phyloP scores from a whole-genome alignment of 805 yeast genomes.

The Blastobotrys chiropterorum region DNA sequence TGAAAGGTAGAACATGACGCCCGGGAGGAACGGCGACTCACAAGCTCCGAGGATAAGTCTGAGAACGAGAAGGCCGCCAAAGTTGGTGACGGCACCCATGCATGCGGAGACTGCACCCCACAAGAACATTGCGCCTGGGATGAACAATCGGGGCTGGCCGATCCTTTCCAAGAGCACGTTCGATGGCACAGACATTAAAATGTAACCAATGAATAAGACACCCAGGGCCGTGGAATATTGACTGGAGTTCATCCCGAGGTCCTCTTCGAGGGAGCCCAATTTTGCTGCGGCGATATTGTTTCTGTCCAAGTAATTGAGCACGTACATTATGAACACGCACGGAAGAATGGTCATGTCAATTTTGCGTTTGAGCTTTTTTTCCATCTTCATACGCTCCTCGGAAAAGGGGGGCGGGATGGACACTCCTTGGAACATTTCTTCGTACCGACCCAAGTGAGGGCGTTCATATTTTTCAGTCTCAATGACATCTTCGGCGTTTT shows the following conservation, averaged over 20 bases:
- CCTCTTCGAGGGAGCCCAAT: constrained; percentile 30
- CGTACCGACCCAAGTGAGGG: constrained; percentile 13
- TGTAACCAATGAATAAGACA: constrained; percentile 37
- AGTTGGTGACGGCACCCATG: constrained; percentile 42
- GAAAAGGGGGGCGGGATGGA: constrained; percentile 20
- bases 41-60: constrained; percentile 43
- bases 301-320: constrained; percentile 31
- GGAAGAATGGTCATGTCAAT: constrained; percentile 39
- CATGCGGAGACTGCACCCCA: constrained; percentile 48
- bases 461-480: constrained; percentile 4
- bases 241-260: constrained; percentile 32
- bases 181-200: constrained; percentile 29
- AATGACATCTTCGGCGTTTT: constrained; percentile 4
- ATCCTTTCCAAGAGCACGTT: constrained; percentile 27
- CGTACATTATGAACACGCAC: constrained; percentile 26
- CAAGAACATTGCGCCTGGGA: constrained; percentile 40
- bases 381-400: constrained; percentile 37
- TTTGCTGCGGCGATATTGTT: constrained; percentile 34
- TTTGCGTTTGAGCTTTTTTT: constrained; percentile 40
- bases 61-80: constrained; percentile 39
- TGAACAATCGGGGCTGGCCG: constrained; percentile 42
- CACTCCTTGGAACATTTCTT: constrained; percentile 19
- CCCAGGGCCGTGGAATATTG: constrained; percentile 40
- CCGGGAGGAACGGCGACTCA: constrained; percentile 46
- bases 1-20: constrained; percentile 44